phyloP scores from a whole-genome alignment of 2,329 filamentous ascomycete species.

The Clarireedia hainanense region DNA sequence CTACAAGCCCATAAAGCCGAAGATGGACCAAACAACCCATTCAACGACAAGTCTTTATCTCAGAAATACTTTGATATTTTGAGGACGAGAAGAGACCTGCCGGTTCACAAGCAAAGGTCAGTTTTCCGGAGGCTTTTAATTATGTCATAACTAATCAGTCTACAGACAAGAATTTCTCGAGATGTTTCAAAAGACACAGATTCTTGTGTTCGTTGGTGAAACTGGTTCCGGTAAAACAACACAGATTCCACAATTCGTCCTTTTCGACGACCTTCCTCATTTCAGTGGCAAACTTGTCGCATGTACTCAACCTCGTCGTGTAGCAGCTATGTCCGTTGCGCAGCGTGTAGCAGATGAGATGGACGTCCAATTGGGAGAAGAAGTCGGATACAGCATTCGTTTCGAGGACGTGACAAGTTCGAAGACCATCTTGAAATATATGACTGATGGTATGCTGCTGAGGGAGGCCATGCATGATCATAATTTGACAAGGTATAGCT shows the following conservation, averaged over 20 bases:
- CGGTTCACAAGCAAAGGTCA: constrained; percentile 83
- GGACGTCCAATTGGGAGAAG: constrained; percentile 85
- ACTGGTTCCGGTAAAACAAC: constrained; percentile 99
- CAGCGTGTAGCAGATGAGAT: constrained; percentile 97
- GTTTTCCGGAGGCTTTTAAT: constrained; percentile 18
- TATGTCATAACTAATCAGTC: constrained; percentile 13
- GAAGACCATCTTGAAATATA: constrained; percentile 95
- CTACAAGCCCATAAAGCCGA: constrained; percentile 66
- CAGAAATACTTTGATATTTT: constrained; percentile 86
- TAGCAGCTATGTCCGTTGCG: constrained; percentile 96
- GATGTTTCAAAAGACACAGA: constrained; percentile 88
- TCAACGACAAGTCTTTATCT: constrained; percentile 71
- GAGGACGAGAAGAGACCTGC: constrained; percentile 72
- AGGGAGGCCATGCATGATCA: constrained; percentile 96
- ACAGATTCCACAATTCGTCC: constrained; percentile 96
- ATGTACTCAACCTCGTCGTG: constrained; percentile 94
- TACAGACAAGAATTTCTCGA: constrained; percentile 80
- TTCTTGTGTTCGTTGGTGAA: constrained; percentile 97
- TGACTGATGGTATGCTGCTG: constrained; percentile 98
- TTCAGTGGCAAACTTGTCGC: constrained; percentile 81
- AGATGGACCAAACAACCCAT: constrained; percentile 75
- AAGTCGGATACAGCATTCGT: constrained; percentile 97
- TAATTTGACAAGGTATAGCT: constrained; percentile 85
- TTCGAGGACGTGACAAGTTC: constrained; percentile 91
- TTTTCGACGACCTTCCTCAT: constrained; percentile 93